These are phyloP conservation scores for Arthroderma sp. DNA, from an alignment of 2,329 filamentous ascomycete genomes.

Conservation along the genomic window DNA sequence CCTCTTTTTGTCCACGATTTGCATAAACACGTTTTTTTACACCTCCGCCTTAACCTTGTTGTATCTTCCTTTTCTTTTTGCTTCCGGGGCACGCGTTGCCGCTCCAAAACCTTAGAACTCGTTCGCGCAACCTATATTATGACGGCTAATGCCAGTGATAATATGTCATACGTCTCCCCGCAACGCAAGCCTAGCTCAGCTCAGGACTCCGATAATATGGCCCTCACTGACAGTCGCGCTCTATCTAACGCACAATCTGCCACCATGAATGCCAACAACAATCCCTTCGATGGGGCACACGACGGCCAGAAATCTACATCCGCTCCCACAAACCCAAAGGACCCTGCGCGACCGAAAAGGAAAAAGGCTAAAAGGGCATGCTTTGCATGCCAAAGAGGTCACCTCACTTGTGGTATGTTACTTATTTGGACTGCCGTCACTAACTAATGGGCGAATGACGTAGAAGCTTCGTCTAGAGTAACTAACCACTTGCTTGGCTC, in stretches of 20 bases:
- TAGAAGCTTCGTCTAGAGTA: too few species aligned
- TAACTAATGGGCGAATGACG: too few species aligned
- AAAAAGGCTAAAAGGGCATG: constrained; percentile 96
- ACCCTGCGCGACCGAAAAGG: constrained; percentile 72
- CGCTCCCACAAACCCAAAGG: constrained; percentile 52
- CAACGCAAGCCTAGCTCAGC: constrained; percentile 20
- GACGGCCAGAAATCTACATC: constrained; percentile 46
- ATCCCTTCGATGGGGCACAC: constrained; percentile 27
- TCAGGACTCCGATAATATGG: constrained; percentile 14
- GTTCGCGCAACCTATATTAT: constrained; percentile 14
- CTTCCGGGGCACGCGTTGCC: constrained; percentile 1
- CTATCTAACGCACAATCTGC: not conserved
- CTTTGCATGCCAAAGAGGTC: constrained; percentile 91
- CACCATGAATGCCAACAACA: not conserved
- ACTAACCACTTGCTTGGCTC: not conserved
- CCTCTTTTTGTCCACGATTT: not conserved
- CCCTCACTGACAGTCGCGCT: constrained; percentile 7
- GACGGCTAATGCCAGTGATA: constrained; percentile 23
- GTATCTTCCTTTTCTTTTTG: constrained; percentile 1
- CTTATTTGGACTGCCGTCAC: too few species aligned
- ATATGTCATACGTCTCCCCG: constrained; percentile 22
- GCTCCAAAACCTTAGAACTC: not conserved
- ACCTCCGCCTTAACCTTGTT: not conserved
- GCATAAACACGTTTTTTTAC: constrained; percentile 3
- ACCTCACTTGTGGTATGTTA: constrained; percentile 91